These are phyloP conservation scores for Alternaria longipes DNA, from an alignment of 2,329 filamentous ascomycete species.

Conservation along the genomic window DNA sequence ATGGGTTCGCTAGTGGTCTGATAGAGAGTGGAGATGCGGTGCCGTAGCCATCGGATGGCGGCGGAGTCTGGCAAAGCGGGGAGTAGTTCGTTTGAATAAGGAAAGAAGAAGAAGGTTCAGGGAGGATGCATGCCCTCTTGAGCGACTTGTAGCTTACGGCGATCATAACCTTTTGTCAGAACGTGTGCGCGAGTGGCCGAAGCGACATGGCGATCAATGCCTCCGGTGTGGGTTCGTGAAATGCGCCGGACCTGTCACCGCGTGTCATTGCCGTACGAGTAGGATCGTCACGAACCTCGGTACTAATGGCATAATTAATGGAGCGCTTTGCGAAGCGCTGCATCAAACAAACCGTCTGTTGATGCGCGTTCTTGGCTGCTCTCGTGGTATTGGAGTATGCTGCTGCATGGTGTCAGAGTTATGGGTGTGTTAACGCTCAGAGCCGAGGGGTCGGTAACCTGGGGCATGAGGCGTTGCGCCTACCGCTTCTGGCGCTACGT, in stretches of 20 bases:
- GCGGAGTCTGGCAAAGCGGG: conserved; percentile 16
- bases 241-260: conserved; percentile 12
- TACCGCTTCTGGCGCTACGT: conserved; percentile 11
- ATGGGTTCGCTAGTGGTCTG: conserved; percentile 12
- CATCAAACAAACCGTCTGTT: neutral
- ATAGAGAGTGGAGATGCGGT: conserved; percentile 19
- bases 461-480: conserved; percentile 12
- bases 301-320: neutral
- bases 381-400: neutral
- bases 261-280: conserved; percentile 17
- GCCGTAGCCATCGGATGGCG: conserved; percentile 25
- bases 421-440: neutral
- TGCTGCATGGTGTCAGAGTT: neutral
- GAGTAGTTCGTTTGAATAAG: conserved; percentile 15
- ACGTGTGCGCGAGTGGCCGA: conserved; percentile 25
- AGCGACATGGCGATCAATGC: conserved; percentile 37
- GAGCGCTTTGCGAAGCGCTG: neutral
- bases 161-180: conserved; percentile 36
- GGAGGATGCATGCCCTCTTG: conserved; percentile 14
- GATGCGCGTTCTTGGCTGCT: neutral
- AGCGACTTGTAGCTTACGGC: conserved; percentile 17
- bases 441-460: conserved; percentile 8
- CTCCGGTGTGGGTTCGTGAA: conserved; percentile 21
- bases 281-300: conserved; percentile 5
- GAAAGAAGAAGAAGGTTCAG: conserved; percentile 14